Conservation (phyloP, 176 grass and related monocot species). For the Triticum dicoccoides region DNA sequence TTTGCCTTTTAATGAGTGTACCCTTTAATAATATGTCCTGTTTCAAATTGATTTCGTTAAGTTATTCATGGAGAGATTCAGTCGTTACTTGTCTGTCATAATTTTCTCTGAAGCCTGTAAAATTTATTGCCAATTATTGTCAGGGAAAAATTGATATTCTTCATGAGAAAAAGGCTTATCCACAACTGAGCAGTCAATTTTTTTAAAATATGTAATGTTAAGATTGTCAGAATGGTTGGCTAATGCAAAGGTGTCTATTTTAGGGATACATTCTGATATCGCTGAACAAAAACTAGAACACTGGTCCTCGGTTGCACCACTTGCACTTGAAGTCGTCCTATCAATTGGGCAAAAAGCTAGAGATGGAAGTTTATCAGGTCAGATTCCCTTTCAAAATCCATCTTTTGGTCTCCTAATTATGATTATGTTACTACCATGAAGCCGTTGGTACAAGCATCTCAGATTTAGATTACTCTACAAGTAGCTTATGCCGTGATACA, state of each 20-base stretch:
- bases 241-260: conserved; percentile 12
- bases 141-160: not conserved
- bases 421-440: conserved; percentile 15
- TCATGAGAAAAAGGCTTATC: not conserved
- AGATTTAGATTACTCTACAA: conserved; percentile 17
- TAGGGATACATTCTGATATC: conserved; percentile 92
- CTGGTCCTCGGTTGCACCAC: conserved; percentile 76
- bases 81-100: not conserved
- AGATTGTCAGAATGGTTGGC: conserved; percentile 9
- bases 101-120: conserved; percentile 1
- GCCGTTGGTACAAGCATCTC: conserved; percentile 3
- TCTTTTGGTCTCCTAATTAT: conserved; percentile 14
- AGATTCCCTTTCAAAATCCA: conserved; percentile 18
- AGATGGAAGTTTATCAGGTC: conserved; percentile 78
- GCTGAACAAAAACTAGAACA: conserved; percentile 80
- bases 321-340: conserved; percentile 77
- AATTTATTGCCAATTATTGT: not conserved
- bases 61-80: not conserved
- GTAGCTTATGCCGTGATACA: conserved; percentile 3
- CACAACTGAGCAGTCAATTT: not conserved
- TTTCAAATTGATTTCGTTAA: conserved; percentile 3
- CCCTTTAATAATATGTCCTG: not conserved
- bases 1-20: not conserved
- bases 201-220: not conserved
- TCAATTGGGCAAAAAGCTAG: conserved; percentile 86